These are phyloP conservation scores for Fusarium oligoseptatum DNA, from an alignment of 2,329 filamentous ascomycete species.

Conservation along the genomic window DNA sequence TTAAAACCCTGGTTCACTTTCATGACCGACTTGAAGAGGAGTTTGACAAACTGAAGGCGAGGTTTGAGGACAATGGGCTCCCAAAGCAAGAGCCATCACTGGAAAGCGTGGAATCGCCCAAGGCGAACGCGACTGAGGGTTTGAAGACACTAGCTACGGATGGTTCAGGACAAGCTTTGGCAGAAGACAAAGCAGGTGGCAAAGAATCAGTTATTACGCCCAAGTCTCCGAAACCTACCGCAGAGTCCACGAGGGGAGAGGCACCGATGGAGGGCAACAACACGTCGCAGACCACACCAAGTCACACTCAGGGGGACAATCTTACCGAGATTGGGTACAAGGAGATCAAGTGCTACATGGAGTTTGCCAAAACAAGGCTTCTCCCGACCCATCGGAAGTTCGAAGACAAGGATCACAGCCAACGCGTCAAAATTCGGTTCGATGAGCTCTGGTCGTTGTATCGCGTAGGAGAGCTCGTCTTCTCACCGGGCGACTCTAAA, in stretches of 20 bases:
- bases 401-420: background rate
- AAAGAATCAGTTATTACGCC: background rate
- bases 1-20: background rate
- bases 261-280: background rate
- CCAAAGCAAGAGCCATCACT: background rate
- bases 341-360: conserved; percentile 6
- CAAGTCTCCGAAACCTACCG: background rate
- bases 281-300: background rate
- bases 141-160: background rate
- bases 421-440: background rate
- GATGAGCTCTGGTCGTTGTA: background rate
- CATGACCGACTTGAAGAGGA: background rate
- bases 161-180: background rate
- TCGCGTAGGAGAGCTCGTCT: background rate
- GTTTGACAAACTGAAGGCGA: background rate
- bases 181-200: background rate
- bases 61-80: background rate
- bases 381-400: background rate
- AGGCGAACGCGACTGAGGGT: background rate
- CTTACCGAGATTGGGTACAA: background rate
- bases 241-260: background rate
- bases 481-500: background rate
- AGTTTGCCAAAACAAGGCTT: background rate
- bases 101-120: no score
- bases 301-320: background rate